phyloP scores from a whole-genome alignment of 2,329 filamentous ascomycete species.

The Bertia moriformis region DNA sequence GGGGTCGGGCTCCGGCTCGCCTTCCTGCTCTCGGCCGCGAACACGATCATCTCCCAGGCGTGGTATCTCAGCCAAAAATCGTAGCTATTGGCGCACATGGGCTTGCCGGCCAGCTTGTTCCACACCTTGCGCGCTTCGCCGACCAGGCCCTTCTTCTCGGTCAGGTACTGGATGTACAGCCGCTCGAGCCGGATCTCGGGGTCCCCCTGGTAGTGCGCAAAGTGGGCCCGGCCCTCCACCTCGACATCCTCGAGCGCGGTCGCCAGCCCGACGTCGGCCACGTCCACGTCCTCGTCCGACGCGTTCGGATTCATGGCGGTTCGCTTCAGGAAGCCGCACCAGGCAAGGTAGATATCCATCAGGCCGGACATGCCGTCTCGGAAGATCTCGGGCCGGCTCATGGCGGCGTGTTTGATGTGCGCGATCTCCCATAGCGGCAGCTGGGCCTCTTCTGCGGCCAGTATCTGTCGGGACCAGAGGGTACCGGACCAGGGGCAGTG shows the following conservation, averaged over 20 bases:
- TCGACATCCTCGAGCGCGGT: constrained; percentile 77
- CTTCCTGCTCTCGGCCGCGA: constrained; percentile 27
- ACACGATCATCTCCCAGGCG: constrained; percentile 70
- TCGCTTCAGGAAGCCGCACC: constrained; percentile 86
- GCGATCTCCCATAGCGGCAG: constrained; percentile 70
- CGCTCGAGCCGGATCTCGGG: constrained; percentile 77
- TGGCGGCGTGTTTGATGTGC: constrained; percentile 81
- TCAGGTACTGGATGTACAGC: constrained; percentile 82
- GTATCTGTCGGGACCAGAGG: constrained; percentile 79
- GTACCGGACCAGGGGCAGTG: constrained; percentile 89
- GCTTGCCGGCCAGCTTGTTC: constrained; percentile 51
- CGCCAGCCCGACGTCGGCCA: constrained; percentile 77
- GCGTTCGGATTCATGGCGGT: constrained; percentile 63
- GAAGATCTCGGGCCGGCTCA: constrained; percentile 70
- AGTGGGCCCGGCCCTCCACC: constrained; percentile 66
- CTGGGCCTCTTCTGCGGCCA: constrained; percentile 67
- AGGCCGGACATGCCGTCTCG: constrained; percentile 76
- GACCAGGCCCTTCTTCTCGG: constrained; percentile 66
- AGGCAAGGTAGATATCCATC: constrained; percentile 80
- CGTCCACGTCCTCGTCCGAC: constrained; percentile 69
- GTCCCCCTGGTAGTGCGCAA: constrained; percentile 67
- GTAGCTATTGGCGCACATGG: constrained; percentile 59
- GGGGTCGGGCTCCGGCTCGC: constrained; percentile 37
- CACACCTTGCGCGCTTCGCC: constrained; percentile 67
- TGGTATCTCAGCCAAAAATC: constrained; percentile 94